Base-by-base conservation (phyloP, 495 filamentous ascomycete genomes). In the Penicillium angulare region DNA sequence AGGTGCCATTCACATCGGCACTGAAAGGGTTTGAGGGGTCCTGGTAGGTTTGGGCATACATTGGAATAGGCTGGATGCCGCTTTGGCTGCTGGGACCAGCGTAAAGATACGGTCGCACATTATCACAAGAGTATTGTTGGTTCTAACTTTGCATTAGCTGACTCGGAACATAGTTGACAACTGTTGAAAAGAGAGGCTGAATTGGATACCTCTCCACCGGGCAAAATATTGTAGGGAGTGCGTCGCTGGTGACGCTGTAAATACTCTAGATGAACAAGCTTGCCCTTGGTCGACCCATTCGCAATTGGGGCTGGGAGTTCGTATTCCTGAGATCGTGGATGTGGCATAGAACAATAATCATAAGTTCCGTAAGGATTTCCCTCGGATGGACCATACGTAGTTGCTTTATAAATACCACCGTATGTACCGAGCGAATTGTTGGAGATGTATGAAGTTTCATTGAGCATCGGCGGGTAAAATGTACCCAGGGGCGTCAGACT, bases 311-410 rank as follows among this genome's bases (percentile, higher is more conserved):
- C 47, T 0, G 72, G 72, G 15, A 67, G 47, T 7, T 55, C 7
- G 35, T 75, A 75, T 22, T 68, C 61, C 12, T 66, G 43, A n/a
- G 43, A 38, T 22, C 64, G 70, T 3, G 72, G 72, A 57, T 75
- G 72, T n/a, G 72, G 72, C 72, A 75, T 75, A 5, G 65, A 61
- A 23, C 72, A 75, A 47, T 75, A 75, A 40, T 74, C 66, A 46
- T 75, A 75, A 22, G 46, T 56, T 21, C 66, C 66, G 4, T 66
- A 62, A 0, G 60, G 52, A 3, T 42, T 40, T 1, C 59, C 53
- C 12, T 46, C 50, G 15, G 63, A 66, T 3, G 72, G 57, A 7
- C 63, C 60, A 40, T 60, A 58, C 2, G 56, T 57, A 0, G 61
- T 50, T 2, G 72, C 72, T 16, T 58, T 48, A 53, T 74, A 75